Evolutionary conservation across 441 rosid genomes (phyloP).

Genomic region (Arabidopsis lyrata): DNA sequence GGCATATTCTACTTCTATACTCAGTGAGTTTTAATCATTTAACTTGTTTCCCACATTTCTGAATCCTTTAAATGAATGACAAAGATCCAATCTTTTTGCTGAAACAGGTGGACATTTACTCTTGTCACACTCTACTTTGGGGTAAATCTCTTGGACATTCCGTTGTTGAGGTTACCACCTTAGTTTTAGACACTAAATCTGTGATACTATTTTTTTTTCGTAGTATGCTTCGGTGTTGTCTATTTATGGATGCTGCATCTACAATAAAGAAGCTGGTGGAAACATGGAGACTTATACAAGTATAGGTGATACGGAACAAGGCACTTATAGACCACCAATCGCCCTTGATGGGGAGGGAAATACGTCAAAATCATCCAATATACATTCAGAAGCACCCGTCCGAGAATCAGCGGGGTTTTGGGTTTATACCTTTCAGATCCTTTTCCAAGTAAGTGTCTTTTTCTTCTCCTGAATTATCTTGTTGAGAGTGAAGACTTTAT

Average conservation of each 20-base stretch:
- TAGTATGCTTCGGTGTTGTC: slow-evolving; percentile 81
- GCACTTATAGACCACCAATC: slow-evolving; percentile 63
- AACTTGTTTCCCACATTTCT: background rate
- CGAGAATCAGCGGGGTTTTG: slow-evolving; percentile 55
- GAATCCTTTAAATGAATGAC: slow-evolving; percentile 18
- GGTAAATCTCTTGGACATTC: slow-evolving; percentile 54
- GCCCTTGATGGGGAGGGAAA: slow-evolving; percentile 33
- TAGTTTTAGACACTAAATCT: slow-evolving; percentile 13
- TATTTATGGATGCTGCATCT: slow-evolving; percentile 62
- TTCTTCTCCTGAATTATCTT: background rate
- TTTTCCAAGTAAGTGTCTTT: slow-evolving; percentile 65
- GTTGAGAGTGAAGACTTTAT: slow-evolving; percentile 30
- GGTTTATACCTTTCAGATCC: slow-evolving; percentile 72
- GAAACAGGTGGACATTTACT: slow-evolving; percentile 92
- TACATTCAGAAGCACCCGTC: slow-evolving; percentile 40
- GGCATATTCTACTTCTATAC: slow-evolving; percentile 91
- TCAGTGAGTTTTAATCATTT: slow-evolving; percentile 65
- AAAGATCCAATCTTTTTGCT: slow-evolving; percentile 21
- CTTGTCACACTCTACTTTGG: slow-evolving; percentile 85
- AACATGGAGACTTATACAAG: slow-evolving; percentile 38
- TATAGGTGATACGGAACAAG: slow-evolving; percentile 60
- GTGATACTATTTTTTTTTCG: slow-evolving; percentile 3
- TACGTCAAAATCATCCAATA: slow-evolving; percentile 44
- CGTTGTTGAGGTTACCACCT: slow-evolving; percentile 17
- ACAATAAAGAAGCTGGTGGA: slow-evolving; percentile 40